These are phyloP conservation scores for Carallia pectinifolia DNA, from an alignment of 345 rosid species.

Conservation along the genomic window DNA sequence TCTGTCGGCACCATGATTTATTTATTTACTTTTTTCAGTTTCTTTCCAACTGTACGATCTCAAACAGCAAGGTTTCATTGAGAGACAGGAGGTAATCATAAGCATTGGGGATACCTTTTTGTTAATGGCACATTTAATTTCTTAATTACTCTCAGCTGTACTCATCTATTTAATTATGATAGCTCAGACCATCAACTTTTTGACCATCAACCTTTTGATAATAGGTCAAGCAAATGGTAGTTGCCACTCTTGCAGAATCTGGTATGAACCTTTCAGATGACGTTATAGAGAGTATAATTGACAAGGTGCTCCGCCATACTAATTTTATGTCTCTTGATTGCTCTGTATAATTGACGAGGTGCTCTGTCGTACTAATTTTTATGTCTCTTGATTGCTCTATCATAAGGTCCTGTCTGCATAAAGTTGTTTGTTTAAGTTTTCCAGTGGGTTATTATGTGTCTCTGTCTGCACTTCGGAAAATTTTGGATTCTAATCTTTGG, in stretches of 20 bases:
- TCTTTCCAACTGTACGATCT: slow-evolving; percentile 97
- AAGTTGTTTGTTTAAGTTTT: too few relatives aligned
- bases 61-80: slow-evolving; percentile 99
- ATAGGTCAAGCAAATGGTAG: slow-evolving; percentile 99
- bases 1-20: slow-evolving; percentile 10
- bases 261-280: slow-evolving; percentile 96
- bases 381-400: neutral
- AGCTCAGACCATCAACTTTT: neutral
- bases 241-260: slow-evolving; percentile 97
- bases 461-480: neutral
- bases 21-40: slow-evolving; percentile 45
- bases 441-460: too few relatives aligned
- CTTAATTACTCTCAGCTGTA: neutral
- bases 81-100: slow-evolving; percentile 84
- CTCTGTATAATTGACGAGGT: slow-evolving; percentile 86
- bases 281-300: slow-evolving; percentile 92
- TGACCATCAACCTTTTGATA: too few relatives aligned
- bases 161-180: neutral
- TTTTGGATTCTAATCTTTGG: neutral
- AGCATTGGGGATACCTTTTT: neutral
- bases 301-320: slow-evolving; percentile 54
- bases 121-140: neutral
- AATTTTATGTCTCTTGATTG: neutral
- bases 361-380: slow-evolving; percentile 3
- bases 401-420: neutral